phyloP scores from a whole-genome alignment of 2,329 filamentous ascomycete genomes.

The Curvularia lunata region DNA sequence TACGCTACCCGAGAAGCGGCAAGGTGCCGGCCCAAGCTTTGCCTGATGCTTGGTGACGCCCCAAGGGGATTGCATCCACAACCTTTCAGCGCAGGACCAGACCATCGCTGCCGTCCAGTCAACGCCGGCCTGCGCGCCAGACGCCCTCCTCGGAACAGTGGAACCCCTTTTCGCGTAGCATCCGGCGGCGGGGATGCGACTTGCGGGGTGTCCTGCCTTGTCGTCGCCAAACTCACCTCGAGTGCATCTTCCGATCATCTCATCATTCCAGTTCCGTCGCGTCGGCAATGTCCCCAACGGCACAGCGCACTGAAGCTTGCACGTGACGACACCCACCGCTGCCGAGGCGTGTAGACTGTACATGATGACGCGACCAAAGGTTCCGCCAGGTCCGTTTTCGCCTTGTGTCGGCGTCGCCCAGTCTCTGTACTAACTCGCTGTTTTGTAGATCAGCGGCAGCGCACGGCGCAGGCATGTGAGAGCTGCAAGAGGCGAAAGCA shows the following conservation, averaged over 20 bases:
- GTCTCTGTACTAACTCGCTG: conserved; percentile 53
- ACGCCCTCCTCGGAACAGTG: conserved; percentile 4
- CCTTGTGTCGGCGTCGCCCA: conserved; percentile 11
- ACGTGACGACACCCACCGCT: conserved; percentile 27
- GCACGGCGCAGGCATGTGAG: conserved; percentile 69
- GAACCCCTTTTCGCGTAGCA: conserved; percentile 10
- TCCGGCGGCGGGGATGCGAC: conserved; percentile 14
- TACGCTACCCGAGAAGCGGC: conserved; percentile 13
- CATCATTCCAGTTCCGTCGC: conserved; percentile 26
- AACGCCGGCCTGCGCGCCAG: conserved; percentile 13
- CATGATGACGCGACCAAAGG: conserved; percentile 46
- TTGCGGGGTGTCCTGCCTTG: conserved; percentile 19
- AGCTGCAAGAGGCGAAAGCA: conserved; percentile 71
- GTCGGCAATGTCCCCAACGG: conserved; percentile 30
- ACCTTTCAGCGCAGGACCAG: conserved; percentile 4
- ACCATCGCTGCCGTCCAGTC: conserved; percentile 3
- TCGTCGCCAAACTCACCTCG: conserved; percentile 13
- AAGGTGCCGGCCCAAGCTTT: conserved; percentile 8
- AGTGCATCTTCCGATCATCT: conserved; percentile 40
- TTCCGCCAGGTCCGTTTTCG: conserved; percentile 39
- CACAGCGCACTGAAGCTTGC: conserved; percentile 21
- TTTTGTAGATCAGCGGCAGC: conserved; percentile 66
- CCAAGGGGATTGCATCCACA: conserved; percentile 5
- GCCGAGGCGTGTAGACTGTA: conserved; percentile 15
- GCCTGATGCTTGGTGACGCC: conserved; percentile 3